A percentile compares a stretch with the other conserved stretches of the same genome.
These are phyloP conservation scores for Glonium stellatum DNA, from an alignment of 495 filamentous ascomycete species.

Conservation along the genomic window DNA sequence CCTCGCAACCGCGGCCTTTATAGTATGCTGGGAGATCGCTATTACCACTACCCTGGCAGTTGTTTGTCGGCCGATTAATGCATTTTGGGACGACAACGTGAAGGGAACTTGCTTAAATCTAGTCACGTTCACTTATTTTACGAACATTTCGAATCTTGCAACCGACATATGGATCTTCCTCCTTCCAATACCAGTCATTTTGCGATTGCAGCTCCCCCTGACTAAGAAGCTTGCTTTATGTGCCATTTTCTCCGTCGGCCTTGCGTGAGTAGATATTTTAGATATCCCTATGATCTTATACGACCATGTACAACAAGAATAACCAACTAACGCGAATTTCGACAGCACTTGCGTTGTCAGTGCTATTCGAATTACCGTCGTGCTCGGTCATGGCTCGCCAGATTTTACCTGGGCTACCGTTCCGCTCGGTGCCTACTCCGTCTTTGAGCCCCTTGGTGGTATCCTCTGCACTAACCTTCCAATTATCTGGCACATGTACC, in stretches of 20 bases:
- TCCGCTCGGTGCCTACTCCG: slow-evolving; percentile 39
- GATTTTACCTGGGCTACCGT: slow-evolving; percentile 42
- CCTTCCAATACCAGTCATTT: slow-evolving; percentile 51
- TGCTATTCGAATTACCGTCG: slow-evolving; percentile 36
- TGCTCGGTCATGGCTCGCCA: slow-evolving; percentile 37
- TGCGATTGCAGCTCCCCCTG: slow-evolving; percentile 43
- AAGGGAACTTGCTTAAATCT: slow-evolving; percentile 20
- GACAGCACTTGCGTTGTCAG: slow-evolving; percentile 38
- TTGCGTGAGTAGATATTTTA: slow-evolving; percentile 26
- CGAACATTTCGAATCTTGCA: slow-evolving; percentile 26
- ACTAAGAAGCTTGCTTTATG: slow-evolving; percentile 40
- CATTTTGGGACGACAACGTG: slow-evolving; percentile 20
- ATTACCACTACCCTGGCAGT: slow-evolving; percentile 19
- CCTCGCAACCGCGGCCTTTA: slow-evolving; percentile 17
- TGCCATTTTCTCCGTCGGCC: slow-evolving; percentile 39
- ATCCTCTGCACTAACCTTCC: slow-evolving; percentile 44
- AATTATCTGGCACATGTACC: slow-evolving; percentile 31
- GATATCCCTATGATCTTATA: background rate
- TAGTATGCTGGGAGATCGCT: slow-evolving; percentile 21
- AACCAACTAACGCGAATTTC: background rate
- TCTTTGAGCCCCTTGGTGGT: slow-evolving; percentile 41
- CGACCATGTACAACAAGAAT: background rate
- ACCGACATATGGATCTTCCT: slow-evolving; percentile 51
- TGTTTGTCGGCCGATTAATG: slow-evolving; percentile 16
- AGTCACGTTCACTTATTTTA: slow-evolving; percentile 21